These are phyloP conservation scores for Salix udensis DNA, from an alignment of 345 rosid genomes.

Conservation along the genomic window DNA sequence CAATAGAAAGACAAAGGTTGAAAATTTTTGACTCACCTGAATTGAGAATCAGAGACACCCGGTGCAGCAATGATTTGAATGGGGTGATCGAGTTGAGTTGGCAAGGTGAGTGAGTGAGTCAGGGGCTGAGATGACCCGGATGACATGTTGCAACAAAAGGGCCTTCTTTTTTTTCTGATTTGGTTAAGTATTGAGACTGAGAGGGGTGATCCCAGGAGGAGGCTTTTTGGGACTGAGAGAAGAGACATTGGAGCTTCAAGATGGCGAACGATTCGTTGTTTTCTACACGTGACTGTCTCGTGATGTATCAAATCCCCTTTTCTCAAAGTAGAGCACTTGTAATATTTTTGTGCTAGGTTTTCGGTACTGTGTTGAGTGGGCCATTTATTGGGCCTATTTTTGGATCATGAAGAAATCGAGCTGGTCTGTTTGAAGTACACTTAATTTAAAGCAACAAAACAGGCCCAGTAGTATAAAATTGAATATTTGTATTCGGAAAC, in stretches of 20 bases:
- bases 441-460: too few species aligned
- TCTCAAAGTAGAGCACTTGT: too few species aligned
- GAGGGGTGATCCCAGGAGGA: not conserved
- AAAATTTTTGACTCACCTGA: slow-evolving; percentile 42
- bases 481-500: too few species aligned
- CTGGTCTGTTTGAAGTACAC: too few species aligned
- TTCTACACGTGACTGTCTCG: not conserved
- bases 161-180: slow-evolving; percentile 7
- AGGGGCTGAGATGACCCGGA: slow-evolving; percentile 27
- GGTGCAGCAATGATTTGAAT: slow-evolving; percentile 54
- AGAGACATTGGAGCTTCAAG: slow-evolving; percentile 13
- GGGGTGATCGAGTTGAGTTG: slow-evolving; percentile 52
- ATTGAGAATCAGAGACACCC: slow-evolving; percentile 61
- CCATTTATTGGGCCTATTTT: too few species aligned
- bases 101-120: slow-evolving; percentile 44
- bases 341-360: too few species aligned
- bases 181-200: slow-evolving; percentile 17
- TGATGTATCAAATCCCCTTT: too few species aligned
- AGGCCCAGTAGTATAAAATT: too few species aligned
- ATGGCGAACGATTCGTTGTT: not conserved
- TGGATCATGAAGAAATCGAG: too few species aligned
- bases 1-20: not conserved
- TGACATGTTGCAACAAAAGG: slow-evolving; percentile 37
- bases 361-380: not conserved
- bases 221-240: slow-evolving; percentile 25